Evolutionary conservation across 164 flowering plant species (phyloP), one percentile per base, ranked within the genome.

Genomic region (Aristolochia fimbriata): DNA sequence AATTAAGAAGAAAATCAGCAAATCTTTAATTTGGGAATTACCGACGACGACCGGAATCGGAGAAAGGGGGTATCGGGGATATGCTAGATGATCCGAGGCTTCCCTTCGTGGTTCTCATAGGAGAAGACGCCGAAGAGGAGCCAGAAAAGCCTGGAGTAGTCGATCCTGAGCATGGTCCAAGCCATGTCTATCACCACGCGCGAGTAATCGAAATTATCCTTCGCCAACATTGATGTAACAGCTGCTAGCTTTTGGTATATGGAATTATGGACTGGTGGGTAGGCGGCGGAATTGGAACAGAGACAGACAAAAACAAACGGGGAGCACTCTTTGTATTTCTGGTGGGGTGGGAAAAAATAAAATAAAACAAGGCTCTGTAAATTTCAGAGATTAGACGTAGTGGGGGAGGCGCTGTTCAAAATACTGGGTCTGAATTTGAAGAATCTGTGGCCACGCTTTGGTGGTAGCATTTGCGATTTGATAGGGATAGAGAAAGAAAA

Each of bases 91-190:
- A 86, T 88, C 83, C 88, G 86, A 58, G 91, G 93, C 75, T 86
- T 86, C 62, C 97, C 91, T 67, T 88, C 91, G 43, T 83, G 88
- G 62, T 88, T 79, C 59, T 91, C 94, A 51, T 81, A 88, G 22
- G 91, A 80, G 72, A 86, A 91, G 43, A 88, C 74, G 27, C 87
- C 79, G 45, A 84, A 91, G 13, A 83, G 62, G 7, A 82, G 64
- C 97, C 97, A 91, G 68, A 86, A 87, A 11, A 86, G 88, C 69
- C 88, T 79, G 2, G 89, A 84, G 75, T 83, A 86, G 61, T 88
- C 85, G 47, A 86, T 81, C 66, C 84, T 77, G 0, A 84, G 82
- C 83, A 83, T 76, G 65, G 84, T 85, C 91, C 88, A 81, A 67
- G 78, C 83, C 94, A 91, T 83, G 65, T 76, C 80, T 50, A 80